Evolutionary conservation across 768 basidiomycete species (phyloP), one percentile per base, ranked within the genome.

Genomic region (Tricholoma terreum): DNA sequence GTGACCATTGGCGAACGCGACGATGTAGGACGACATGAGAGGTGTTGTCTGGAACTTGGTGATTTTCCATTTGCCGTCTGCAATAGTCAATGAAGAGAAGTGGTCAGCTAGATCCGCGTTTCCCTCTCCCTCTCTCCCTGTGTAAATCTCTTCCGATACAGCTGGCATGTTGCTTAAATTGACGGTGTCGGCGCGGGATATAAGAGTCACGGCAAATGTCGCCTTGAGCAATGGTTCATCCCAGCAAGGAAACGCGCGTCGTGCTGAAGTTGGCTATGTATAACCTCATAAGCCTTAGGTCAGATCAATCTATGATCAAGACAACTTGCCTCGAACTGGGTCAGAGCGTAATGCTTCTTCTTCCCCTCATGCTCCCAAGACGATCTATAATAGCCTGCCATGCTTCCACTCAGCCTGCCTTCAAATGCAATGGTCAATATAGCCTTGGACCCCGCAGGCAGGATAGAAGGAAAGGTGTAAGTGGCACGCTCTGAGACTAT

Each of bases 181-280:
- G 66, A 85, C 83, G 3, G 90, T 88, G 59, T 85, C 83, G 6
- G 74, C 77, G 57, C 86, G 84, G n/a, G 92, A 91, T 64, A 95
- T 79, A 79, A 95, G 78, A n/a, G 86, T 87, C 57, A 94, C 75
- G 0, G 80, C 65, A 67, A 87, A 92, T 2, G 87, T 93, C 0
- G 94, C 89, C 70, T 97, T 98, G 63, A 95, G 78, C 35, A 84
- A 78, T n/a, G 95, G 96, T 67, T 97, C 94, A 67, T 97, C 95
- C 91, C 92, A 96, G 75, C 88, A 92, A 22, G 91, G 91, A 70
- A 92, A 90, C 5, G 88, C 84, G 36, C 84, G 81, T 49, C 94
- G 78, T 8, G 95, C 94, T 58, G 86, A 86, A 36, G 91, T 96
- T 35, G 94, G 86, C 87, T 96, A 61, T 14, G 36, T 24, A 40